Evolutionary conservation across 257 asterid genomes (phyloP).

Genomic region (Catharanthus roseus): DNA sequence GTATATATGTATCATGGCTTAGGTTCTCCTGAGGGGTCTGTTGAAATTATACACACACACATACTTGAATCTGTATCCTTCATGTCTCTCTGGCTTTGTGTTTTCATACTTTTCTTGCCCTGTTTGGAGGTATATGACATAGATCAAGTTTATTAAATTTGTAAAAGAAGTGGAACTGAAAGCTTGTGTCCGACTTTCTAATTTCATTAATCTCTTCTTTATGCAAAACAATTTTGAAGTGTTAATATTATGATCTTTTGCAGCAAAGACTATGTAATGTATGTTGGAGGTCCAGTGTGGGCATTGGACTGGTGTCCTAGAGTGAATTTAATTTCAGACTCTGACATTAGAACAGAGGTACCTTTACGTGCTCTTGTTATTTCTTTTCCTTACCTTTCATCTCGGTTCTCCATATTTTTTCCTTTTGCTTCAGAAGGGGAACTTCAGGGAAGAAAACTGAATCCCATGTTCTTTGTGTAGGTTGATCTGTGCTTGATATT

Average conservation of each 20-base stretch:
- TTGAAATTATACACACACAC: too few relatives aligned
- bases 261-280: slow-evolving; percentile 76
- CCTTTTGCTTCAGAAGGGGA: background rate
- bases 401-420: background rate
- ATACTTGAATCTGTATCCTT: background rate
- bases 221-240: background rate
- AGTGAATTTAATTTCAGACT: slow-evolving; percentile 34
- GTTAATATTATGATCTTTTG: slow-evolving; percentile 20
- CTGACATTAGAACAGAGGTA: slow-evolving; percentile 61
- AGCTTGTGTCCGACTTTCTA: background rate
- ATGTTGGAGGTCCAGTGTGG: slow-evolving; percentile 90
- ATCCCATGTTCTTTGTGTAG: background rate
- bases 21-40: too few relatives aligned
- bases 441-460: background rate
- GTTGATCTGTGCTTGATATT: background rate
- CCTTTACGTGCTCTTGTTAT: slow-evolving; percentile 6
- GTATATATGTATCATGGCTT: too few relatives aligned
- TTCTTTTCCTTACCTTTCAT: background rate
- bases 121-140: background rate
- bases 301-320: slow-evolving; percentile 96
- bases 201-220: background rate
- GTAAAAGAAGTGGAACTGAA: too few relatives aligned
- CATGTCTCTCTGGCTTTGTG: background rate
- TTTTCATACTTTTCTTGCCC: background rate
- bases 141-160: background rate